Conservation (phyloP, 441 rosid species). For the Omphalea diandra region DNA sequence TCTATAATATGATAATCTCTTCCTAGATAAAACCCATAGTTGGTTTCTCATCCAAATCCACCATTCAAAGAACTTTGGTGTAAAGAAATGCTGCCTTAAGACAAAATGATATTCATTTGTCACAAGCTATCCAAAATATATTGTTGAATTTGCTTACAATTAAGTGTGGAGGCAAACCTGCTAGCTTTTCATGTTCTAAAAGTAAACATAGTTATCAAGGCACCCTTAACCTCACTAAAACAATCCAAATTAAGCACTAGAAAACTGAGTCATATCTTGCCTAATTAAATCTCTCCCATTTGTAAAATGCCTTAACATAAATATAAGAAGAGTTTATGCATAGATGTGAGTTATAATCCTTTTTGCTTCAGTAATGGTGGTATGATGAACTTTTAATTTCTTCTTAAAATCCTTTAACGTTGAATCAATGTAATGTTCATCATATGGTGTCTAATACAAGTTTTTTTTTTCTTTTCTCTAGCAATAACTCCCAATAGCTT, state of each 20-base stretch:
- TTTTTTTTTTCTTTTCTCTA: conserved; percentile 5
- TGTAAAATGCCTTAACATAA: background rate
- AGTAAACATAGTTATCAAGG: conserved; percentile 9
- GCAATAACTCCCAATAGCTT: background rate
- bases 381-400: background rate
- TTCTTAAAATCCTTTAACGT: conserved; percentile 18
- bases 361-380: conserved; percentile 9
- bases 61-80: background rate
- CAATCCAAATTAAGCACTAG: conserved; percentile 4
- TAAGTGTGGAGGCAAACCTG: background rate
- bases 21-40: conserved; percentile 2
- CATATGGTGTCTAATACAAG: conserved; percentile 20
- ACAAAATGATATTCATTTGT: background rate
- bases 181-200: too few species aligned
- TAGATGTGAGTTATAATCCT: conserved; percentile 15
- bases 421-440: conserved; percentile 16
- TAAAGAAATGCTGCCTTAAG: too few species aligned
- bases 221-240: background rate
- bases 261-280: background rate
- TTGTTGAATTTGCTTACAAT: background rate
- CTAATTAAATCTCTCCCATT: background rate
- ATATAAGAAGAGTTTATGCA: background rate
- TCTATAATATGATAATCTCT: background rate
- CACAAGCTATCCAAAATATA: background rate
- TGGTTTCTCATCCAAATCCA: background rate